Evolutionary conservation across 257 asterid genomes (phyloP).

Genomic region (Penstemon eatonii): DNA sequence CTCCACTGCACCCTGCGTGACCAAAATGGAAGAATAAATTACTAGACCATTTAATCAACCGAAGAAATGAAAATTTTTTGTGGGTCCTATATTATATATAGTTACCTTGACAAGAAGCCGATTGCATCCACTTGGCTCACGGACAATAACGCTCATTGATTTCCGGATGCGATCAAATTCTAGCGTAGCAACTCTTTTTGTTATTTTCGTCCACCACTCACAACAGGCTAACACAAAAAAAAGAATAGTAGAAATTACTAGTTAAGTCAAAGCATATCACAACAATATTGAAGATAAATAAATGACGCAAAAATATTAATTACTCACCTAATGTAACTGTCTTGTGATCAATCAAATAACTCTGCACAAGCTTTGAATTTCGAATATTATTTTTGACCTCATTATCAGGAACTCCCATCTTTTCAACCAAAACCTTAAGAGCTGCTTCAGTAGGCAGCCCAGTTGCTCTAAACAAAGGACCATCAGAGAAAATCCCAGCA

Average conservation of each 20-base stretch:
- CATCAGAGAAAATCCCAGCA: constrained; percentile 65
- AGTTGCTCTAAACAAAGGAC: constrained; percentile 61
- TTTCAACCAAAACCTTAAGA: constrained; percentile 85
- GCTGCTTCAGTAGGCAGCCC: constrained; percentile 95
- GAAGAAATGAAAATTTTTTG: neutral
- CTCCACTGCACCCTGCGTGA: constrained; percentile 91
- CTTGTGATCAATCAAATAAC: constrained; percentile 59
- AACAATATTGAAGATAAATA: constrained; percentile 9
- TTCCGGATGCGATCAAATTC: constrained; percentile 90
- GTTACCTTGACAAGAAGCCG: constrained; percentile 89
- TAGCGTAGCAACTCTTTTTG: constrained; percentile 66
- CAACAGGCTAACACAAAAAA: constrained; percentile 53
- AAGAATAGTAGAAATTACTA: constrained; percentile 15
- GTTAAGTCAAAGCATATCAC: neutral
- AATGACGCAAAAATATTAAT: neutral
- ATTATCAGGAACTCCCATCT: constrained; percentile 70
- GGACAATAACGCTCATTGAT: constrained; percentile 83
- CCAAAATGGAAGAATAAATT: constrained; percentile 5
- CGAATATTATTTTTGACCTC: constrained; percentile 53
- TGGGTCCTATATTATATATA: neutral
- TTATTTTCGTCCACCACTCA: constrained; percentile 78
- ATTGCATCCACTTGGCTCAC: constrained; percentile 54
- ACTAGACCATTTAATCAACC: constrained; percentile 13
- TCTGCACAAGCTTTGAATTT: constrained; percentile 47
- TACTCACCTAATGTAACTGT: constrained; percentile 60